phyloP scores from a whole-genome alignment of 345 rosid species.

The Linum usitatissimum region DNA sequence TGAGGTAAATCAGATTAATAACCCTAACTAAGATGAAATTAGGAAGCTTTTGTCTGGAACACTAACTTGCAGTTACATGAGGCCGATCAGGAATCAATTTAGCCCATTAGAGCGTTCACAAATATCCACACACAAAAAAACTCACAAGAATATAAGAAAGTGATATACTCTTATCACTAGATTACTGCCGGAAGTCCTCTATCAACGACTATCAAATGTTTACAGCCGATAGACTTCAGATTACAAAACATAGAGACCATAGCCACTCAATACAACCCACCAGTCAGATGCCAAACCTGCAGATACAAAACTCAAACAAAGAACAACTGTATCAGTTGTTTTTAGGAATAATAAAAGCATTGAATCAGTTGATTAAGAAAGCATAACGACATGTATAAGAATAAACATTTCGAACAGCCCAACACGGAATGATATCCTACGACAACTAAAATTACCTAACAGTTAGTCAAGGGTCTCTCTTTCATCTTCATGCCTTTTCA shows the following conservation, averaged over 20 bases:
- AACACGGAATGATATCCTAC: not conserved
- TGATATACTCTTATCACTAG: constrained; percentile 2
- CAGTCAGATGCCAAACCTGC: constrained; percentile 56
- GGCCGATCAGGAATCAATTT: no score
- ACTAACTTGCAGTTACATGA: no score
- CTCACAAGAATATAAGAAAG: no score
- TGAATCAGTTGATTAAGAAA: no score
- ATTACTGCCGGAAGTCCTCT: constrained; percentile 12
- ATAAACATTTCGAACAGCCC: not conserved
- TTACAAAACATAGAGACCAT: constrained; percentile 16
- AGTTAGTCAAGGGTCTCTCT: constrained; percentile 10
- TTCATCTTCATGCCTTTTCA: constrained; percentile 45
- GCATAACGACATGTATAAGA: no score
- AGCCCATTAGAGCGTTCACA: no score
- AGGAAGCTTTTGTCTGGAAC: no score
- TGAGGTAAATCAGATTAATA: no score
- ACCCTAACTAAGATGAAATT: no score
- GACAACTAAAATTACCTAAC: constrained; percentile 28
- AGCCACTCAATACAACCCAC: constrained; percentile 22
- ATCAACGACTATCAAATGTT: not conserved
- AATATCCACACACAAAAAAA: constrained; percentile 2
- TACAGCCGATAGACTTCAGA: constrained; percentile 20
- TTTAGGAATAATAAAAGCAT: no score
- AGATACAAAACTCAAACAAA: constrained; percentile 9
- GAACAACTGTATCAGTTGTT: not conserved